Evolutionary conservation across 2,329 filamentous ascomycete species (phyloP).

Genomic region (Arthroderma sp.): DNA sequence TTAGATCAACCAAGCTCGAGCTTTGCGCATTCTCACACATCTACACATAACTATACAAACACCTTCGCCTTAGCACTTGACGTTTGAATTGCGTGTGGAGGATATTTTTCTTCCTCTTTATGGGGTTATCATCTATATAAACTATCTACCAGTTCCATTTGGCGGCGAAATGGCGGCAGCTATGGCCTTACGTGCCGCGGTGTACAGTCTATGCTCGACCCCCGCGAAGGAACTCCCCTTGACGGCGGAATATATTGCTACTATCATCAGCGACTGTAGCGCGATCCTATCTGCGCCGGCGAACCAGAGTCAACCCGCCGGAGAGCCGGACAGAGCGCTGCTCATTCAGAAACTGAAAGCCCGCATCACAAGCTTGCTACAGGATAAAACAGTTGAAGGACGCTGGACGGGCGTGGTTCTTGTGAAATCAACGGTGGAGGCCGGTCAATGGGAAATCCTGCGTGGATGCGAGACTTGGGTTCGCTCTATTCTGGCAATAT

Average conservation of each 20-base stretch:
- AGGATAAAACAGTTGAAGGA: constrained; percentile 61
- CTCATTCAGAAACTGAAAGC: constrained; percentile 73
- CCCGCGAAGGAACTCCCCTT: constrained; percentile 61
- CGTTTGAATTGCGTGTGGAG: not conserved
- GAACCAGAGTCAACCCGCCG: constrained; percentile 46
- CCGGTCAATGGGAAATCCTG: constrained; percentile 72
- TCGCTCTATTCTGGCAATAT: constrained; percentile 57
- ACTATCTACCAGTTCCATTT: not conserved
- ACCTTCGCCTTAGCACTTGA: not conserved
- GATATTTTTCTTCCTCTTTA: not conserved
- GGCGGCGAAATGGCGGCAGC: constrained; percentile 20
- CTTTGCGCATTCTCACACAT: not conserved
- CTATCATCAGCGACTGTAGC: constrained; percentile 43
- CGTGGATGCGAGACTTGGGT: constrained; percentile 65
- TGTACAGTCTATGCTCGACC: constrained; percentile 52
- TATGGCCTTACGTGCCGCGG: constrained; percentile 32
- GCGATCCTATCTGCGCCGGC: constrained; percentile 52
- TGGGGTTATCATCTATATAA: not conserved
- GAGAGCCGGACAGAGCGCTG: constrained; percentile 51
- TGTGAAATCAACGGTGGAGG: constrained; percentile 69
- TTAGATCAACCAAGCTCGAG: not conserved
- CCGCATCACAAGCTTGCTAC: constrained; percentile 62
- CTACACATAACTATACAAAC: no score
- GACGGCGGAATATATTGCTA: constrained; percentile 56
- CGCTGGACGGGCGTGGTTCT: constrained; percentile 67